Base-by-base conservation (phyloP, 139 green algal genomes). In the Picochlorum costavermella region DNA sequence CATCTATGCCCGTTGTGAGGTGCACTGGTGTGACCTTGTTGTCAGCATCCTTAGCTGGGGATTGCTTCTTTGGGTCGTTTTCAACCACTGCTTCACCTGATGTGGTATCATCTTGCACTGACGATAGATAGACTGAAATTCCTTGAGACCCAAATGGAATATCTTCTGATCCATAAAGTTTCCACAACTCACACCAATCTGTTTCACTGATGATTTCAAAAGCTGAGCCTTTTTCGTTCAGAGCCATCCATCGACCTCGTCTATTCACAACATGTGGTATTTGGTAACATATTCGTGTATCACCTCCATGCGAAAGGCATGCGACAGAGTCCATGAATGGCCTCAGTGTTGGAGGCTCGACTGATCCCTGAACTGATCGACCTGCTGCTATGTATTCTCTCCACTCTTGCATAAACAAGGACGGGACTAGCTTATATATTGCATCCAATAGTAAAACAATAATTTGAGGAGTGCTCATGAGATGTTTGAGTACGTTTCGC, bases 361-460 rank as follows among this genome's bases (percentile, higher is more conserved):
- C 6, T 40, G 33, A 6, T 40, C 33, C 33, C 33, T 40, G 33
- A 40, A 40, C 33, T 13, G 33, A 40, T 40, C 33, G 33, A 40
- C 33, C 33, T 40, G 33, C 33, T 40, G 33, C 33, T 40, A 83
- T 60, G 40, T 77, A 79, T 30, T 51, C 63, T 1, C 68, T 64
- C 81, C 79, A 84, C 3, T 62, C n/a, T 12, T 50, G 55, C 51
- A 86, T 74, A 77, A 84, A 89, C 5, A 43, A 23, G 1, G 60
- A 51, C 17, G 84, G 84, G 17, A 89, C 60, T n/a, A 91, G 63
- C 65, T 56, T 71, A 64, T 89, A 88, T 3, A 17, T 51, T 10
- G 3, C n/a, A 2, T 69, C 77, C 1, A 67, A 66, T 31, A 74
- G 36, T 67, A 90, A 55, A 26, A 43, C 23, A 5, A 74, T 40